Percentiles rank a stretch among this genome's conserved stretches.
Evolutionary conservation across 306 rosid genomes (phyloP).

Genomic region (Pterocarpus santalinus): DNA sequence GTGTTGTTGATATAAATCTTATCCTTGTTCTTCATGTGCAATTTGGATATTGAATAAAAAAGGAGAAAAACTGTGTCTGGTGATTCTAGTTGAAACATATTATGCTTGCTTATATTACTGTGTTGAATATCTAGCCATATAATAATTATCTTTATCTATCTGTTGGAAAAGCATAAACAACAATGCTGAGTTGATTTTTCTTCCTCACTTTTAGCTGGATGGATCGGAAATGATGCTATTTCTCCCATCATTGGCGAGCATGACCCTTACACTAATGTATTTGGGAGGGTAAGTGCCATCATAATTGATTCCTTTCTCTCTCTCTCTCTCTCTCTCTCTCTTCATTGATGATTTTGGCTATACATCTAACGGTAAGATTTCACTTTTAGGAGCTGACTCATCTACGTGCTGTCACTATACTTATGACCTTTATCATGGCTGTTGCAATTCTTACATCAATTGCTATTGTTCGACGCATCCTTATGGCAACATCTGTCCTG

Average conservation of each 20-base stretch:
- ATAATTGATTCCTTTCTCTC: slow-evolving; percentile 21
- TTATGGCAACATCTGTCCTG: slow-evolving; percentile 98
- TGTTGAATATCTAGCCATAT: slow-evolving; percentile 14
- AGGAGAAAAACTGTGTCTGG: too few relatives aligned
- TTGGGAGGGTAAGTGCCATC: slow-evolving; percentile 80
- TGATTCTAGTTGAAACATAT: slow-evolving; percentile 31
- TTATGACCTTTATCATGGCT: slow-evolving; percentile 84
- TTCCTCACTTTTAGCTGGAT: slow-evolving; percentile 79
- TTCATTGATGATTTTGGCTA: slow-evolving; percentile 30
- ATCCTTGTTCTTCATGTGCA: too few relatives aligned
- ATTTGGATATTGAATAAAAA: too few relatives aligned
- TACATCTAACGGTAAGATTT: slow-evolving; percentile 38
- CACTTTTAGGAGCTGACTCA: slow-evolving; percentile 82
- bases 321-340: not conserved
- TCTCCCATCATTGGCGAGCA: slow-evolving; percentile 93
- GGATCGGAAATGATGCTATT: slow-evolving; percentile 93
- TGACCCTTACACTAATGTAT: slow-evolving; percentile 78
- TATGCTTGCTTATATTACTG: slow-evolving; percentile 31
- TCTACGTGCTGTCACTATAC: slow-evolving; percentile 78
- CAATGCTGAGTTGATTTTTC: slow-evolving; percentile 51
- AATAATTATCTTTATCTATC: slow-evolving; percentile 4
- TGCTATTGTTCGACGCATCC: slow-evolving; percentile 91
- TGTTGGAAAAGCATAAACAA: slow-evolving; percentile 34
- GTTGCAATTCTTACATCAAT: slow-evolving; percentile 89
- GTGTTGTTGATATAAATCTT: too few relatives aligned